phyloP scores from a whole-genome alignment of 257 asterid species.

The Penstemon eatonii region DNA sequence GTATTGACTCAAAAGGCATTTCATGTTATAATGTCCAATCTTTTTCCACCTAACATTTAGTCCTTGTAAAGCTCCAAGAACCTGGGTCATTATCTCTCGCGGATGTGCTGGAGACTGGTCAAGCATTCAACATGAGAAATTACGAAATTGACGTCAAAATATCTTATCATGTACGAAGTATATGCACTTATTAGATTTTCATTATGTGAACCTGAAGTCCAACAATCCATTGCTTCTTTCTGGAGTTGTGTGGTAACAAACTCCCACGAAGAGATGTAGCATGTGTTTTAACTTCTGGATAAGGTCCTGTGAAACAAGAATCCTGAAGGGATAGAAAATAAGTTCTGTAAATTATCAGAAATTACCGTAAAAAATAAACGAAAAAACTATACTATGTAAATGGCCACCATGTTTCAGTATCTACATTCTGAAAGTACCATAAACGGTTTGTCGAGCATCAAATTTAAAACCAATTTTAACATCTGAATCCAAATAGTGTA shows the following conservation, averaged over 20 bases:
- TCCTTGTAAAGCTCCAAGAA: slow-evolving; percentile 75
- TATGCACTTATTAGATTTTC: neutral
- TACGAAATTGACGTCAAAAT: slow-evolving; percentile 2
- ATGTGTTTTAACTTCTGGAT: slow-evolving; percentile 40
- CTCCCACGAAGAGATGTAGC: slow-evolving; percentile 44
- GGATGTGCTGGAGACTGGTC: slow-evolving; percentile 84
- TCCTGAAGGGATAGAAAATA: slow-evolving; percentile 54
- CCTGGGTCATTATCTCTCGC: slow-evolving; percentile 77
- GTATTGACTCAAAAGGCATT: slow-evolving; percentile 59
- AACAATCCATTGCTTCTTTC: slow-evolving; percentile 76
- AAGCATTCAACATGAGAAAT: slow-evolving; percentile 25
- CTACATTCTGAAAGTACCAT: neutral
- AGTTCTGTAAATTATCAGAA: slow-evolving; percentile 19
- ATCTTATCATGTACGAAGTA: too few species aligned
- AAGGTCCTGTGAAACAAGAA: slow-evolving; percentile 40
- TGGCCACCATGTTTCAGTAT: neutral
- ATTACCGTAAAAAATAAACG: neutral
- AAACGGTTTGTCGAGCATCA: neutral
- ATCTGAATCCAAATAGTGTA: too few species aligned
- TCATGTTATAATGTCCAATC: slow-evolving; percentile 84
- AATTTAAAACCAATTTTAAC: neutral
- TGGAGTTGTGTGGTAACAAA: slow-evolving; percentile 39
- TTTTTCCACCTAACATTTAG: slow-evolving; percentile 90
- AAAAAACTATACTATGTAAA: slow-evolving; percentile 1
- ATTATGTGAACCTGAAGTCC: slow-evolving; percentile 72